Conservation (phyloP, 2,329 filamentous ascomycete genomes). For the Ophiosphaerella korrae region DNA sequence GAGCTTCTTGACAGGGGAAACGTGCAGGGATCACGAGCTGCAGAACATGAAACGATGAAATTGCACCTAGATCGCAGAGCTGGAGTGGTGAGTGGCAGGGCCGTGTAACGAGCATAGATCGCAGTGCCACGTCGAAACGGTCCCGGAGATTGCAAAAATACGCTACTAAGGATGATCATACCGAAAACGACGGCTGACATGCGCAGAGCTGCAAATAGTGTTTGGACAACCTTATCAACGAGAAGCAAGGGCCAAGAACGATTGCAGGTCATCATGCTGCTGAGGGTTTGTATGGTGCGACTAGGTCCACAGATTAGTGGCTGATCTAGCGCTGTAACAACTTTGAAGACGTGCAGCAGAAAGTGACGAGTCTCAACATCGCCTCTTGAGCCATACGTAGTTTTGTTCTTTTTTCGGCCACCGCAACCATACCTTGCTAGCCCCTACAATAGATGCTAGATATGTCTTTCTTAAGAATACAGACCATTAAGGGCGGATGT, state of each 20-base stretch:
- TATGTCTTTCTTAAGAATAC: no score
- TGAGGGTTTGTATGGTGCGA: background rate
- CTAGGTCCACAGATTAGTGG: background rate
- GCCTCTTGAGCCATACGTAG: background rate
- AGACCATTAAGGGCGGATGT: no score
- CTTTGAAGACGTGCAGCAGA: constrained; percentile 12
- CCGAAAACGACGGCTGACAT: background rate
- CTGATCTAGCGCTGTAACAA: constrained; percentile 6
- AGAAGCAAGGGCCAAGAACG: background rate
- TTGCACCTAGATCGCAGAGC: no score
- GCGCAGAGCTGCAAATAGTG: background rate
- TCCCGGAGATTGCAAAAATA: background rate
- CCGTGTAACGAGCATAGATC: background rate
- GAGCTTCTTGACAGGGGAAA: no score
- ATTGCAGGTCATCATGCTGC: constrained; percentile 3
- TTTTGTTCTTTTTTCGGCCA: background rate
- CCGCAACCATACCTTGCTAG: background rate
- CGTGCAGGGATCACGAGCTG: no score
- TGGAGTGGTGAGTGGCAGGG: background rate
- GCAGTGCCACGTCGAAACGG: background rate
- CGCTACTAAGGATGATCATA: background rate
- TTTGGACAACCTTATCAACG: no score
- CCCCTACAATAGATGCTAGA: no score
- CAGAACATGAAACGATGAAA: no score
- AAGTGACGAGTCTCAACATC: constrained; percentile 12